Base-by-base conservation (phyloP, 2,329 filamentous ascomycete genomes). In the Trichoderma koningiopsis region DNA sequence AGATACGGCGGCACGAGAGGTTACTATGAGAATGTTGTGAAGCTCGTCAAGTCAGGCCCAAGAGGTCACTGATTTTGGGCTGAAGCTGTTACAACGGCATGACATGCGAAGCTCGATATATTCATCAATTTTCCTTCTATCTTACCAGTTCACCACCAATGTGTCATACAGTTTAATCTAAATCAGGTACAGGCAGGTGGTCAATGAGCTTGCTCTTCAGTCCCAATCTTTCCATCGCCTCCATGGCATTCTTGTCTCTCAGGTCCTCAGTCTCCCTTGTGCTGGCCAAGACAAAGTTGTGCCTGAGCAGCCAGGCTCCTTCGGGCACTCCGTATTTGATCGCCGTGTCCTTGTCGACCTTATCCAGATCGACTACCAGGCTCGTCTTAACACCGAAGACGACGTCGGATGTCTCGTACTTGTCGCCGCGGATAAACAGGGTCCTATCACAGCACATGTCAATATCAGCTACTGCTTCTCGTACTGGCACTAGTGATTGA, bases 351-450 rank as follows among this genome's bases (percentile, higher is more conserved):
- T 55, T 33, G 40, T 77, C 84, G 61, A 73, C 88, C 82, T 75
- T 85, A 81, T 71, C 84, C 73, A 80, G 81, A 72, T 92, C 90
- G 16, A 93, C 84, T n/a, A 93, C 81, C 14, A 96, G 83, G 33
- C 90, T 92, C 76, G 93, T 85, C 79, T 96, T 97, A 69, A 96
- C 92, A 24, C 93, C 93, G 74, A 96, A 96, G 1, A 96, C 93
- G 0, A 92, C 92, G 76, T 96, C 93, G 0, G 91, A 92, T 0
- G 88, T 92, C 81, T 95, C 92, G 77, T 95, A 96, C 0, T 91
- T 91, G 74, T 95, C 92, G 57, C 89, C 89, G 3, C 91, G 88
- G 67, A 94, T 82, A 76, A 95, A 96, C 0, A 96, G 82, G 0
- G 92, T 91, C 4, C 91, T 93, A 57, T 35, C 19, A 55, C 56